Base-by-base conservation (phyloP, 768 basidiomycete species). In the Aureoboletus auriporus region DNA sequence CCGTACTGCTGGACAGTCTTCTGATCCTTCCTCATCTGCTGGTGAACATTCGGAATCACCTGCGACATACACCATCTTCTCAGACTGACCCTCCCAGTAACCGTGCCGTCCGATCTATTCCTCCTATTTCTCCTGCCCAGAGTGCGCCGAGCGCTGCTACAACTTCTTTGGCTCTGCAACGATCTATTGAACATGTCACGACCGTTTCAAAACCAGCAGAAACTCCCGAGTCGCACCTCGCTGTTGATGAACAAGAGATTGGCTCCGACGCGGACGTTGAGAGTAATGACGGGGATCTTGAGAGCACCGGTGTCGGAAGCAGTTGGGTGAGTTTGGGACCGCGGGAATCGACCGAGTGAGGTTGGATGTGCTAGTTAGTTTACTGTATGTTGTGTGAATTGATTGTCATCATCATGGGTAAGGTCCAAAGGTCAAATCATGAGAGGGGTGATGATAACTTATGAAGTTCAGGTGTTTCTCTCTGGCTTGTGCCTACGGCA, bases 401-500 rank as follows among this genome's bases (percentile, higher is more conserved):
- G 47, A 26, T 28, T 44, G 20, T 6, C 10, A 33, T n/a, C n/a
- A n/a, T n/a, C n/a, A 65, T 63, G 63, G 58, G 63, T 67, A 36
- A 60, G 54, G 30, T 37, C 37, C 27, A 43, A 28, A 13, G n/a
- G 36, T 17, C 13, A 34, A 11, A 30, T 29, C 46, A 11, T 23
- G 40, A 37, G 20, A 13, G 3, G 5, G n/a, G 27, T 39, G 26
- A 33, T 31, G 9, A 2, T 11, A 10, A 13, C 13, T 29, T 20
- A 40, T 2, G 33, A 49, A 38, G 12, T 28, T 20, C 39, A 86
- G 84, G 83, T 11, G 57, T 80, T 42, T 71, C 83, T 12, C 68
- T 89, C 4, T 91, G 88, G 88, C 75, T 91, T 28, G 80, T 89
- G 12, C 84, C 87, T 6, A 58, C 71, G 13, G 53, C 62, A n/a